Conservation (phyloP, 352 stramenopile genomes). For the Phytophthora lateralis region DNA sequence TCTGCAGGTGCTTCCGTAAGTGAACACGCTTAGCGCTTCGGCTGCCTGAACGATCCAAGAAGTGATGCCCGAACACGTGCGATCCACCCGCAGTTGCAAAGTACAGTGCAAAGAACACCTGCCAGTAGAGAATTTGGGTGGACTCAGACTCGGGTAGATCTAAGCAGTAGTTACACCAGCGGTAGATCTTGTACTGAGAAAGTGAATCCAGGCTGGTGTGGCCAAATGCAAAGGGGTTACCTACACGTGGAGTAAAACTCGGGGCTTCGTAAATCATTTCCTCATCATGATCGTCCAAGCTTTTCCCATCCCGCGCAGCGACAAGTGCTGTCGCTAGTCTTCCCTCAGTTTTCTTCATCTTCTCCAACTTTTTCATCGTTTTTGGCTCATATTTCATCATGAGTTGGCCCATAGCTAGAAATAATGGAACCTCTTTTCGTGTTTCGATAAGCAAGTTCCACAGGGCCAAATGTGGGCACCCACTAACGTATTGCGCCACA, state of each 20-base stretch:
- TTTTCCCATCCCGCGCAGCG: slow-evolving; percentile 27
- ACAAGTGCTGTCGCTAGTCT: slow-evolving; percentile 55
- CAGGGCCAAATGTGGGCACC: slow-evolving; percentile 66
- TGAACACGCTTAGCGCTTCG: slow-evolving; percentile 47
- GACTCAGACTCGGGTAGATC: slow-evolving; percentile 58
- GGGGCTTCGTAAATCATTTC: slow-evolving; percentile 23
- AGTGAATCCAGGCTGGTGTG: slow-evolving; percentile 67
- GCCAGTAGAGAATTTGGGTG: slow-evolving; percentile 69
- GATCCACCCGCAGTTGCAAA: slow-evolving; percentile 58
- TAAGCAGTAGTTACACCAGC: slow-evolving; percentile 70
- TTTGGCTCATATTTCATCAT: slow-evolving; percentile 81
- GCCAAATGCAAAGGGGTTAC: slow-evolving; percentile 36
- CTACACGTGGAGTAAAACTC: slow-evolving; percentile 6
- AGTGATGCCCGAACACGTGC: slow-evolving; percentile 66
- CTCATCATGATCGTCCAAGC: slow-evolving; percentile 25
- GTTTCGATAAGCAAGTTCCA: slow-evolving; percentile 79
- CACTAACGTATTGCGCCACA: slow-evolving; percentile 65
- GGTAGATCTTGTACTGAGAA: slow-evolving; percentile 70
- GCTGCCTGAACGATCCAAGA: slow-evolving; percentile 50
- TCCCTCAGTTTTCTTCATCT: slow-evolving; percentile 70
- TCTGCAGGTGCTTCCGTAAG: slow-evolving; percentile 57
- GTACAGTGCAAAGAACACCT: slow-evolving; percentile 75
- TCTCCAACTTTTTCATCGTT: slow-evolving; percentile 81
- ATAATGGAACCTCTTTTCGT: slow-evolving; percentile 75
- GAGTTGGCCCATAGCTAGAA: slow-evolving; percentile 63